Conservation (phyloP, 176 grass and related monocot species). For the Thalia dealbata region DNA sequence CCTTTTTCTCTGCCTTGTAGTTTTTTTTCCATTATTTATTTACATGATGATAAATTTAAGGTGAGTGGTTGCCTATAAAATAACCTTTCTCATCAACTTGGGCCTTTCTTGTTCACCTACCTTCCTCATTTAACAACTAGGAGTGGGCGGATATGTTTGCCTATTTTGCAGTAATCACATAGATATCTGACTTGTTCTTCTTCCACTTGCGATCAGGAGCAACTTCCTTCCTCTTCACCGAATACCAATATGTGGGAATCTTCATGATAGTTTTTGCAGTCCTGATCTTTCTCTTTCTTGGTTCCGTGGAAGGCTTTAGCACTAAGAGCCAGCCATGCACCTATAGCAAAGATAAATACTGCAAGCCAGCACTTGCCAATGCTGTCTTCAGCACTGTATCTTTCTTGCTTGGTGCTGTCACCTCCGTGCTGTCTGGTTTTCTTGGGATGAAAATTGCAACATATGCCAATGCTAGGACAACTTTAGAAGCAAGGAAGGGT, state of each 20-base stretch:
- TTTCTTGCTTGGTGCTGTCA: conserved; percentile 7
- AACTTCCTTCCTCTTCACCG: conserved; percentile 10
- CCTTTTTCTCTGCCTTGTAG: background rate
- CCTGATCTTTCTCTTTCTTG: conserved; percentile 16
- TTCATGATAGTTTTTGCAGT: conserved; percentile 8
- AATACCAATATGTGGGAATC: conserved; percentile 16
- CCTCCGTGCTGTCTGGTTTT: conserved; percentile 9
- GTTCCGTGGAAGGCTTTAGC: conserved; percentile 9
- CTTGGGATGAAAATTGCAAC: conserved; percentile 14
- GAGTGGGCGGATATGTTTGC: background rate
- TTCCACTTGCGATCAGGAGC: background rate
- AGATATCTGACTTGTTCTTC: background rate
- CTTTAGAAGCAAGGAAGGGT: conserved; percentile 12
- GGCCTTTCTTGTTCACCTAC: background rate
- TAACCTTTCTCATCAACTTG: background rate
- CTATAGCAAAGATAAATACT: conserved; percentile 14
- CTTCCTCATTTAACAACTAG: background rate
- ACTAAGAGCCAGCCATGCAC: conserved; percentile 9
- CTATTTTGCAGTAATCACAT: background rate
- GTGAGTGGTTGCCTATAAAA: background rate
- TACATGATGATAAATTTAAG: background rate
- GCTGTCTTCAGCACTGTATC: conserved; percentile 2
- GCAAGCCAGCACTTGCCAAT: conserved; percentile 8
- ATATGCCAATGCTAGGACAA: conserved; percentile 12
- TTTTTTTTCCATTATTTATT: background rate